Conservation (phyloP, 768 basidiomycete genomes). For the Suillus weaverae region DNA sequence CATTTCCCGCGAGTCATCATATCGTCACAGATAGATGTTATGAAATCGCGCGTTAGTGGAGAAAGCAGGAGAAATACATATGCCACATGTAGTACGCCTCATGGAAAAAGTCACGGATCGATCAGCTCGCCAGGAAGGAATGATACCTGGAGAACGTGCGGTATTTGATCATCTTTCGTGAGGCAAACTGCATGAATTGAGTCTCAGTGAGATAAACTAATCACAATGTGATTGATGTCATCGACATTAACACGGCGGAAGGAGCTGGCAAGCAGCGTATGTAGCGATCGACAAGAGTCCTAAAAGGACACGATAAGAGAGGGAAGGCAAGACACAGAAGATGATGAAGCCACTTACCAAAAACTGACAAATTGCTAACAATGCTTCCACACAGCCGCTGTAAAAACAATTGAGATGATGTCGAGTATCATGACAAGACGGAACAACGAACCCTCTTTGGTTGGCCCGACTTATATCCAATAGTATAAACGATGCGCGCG, state of each 20-base stretch:
- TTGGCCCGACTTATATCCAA: slow-evolving; percentile 45
- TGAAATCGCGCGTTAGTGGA: not conserved
- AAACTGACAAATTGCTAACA: slow-evolving; percentile 16
- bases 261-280: slow-evolving; percentile 29
- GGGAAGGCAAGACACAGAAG: not conserved
- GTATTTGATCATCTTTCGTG: not conserved
- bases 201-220: not conserved
- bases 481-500: slow-evolving; percentile 45
- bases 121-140: not conserved
- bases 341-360: slow-evolving; percentile 19
- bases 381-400: slow-evolving; percentile 24
- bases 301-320: slow-evolving; percentile 8
- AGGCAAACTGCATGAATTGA: not conserved
- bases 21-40: not conserved
- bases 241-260: slow-evolving; percentile 18
- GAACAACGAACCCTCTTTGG: slow-evolving; percentile 38
- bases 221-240: not conserved
- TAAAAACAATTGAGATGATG: slow-evolving; percentile 10
- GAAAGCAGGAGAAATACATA: not conserved
- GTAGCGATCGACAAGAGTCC: slow-evolving; percentile 29
- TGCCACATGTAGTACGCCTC: not conserved
- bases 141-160: not conserved
- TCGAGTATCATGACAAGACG: not conserved
- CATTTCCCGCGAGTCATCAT: not conserved
- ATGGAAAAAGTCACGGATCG: not conserved